Evolutionary conservation across 352 stramenopile genomes (phyloP).

Genomic region (Pythium chondricola): DNA sequence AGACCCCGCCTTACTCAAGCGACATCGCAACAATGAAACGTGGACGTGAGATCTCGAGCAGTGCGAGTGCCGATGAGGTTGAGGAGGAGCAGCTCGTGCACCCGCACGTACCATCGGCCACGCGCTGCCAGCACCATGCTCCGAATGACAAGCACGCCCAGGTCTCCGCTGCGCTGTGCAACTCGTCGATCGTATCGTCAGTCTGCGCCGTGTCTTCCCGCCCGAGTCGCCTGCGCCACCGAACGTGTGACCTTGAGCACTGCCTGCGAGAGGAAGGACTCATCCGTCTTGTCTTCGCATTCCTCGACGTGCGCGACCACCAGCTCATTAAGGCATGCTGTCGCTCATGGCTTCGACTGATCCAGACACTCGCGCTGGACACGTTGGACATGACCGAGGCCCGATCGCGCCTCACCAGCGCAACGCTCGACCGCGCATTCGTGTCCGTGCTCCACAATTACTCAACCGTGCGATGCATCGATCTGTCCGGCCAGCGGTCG

Average conservation of each 20-base stretch:
- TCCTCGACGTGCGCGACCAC: slow-evolving; percentile 72
- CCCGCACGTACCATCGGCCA: slow-evolving; percentile 7
- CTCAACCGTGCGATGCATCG: slow-evolving; percentile 41
- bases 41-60: slow-evolving; percentile 4
- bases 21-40: slow-evolving; percentile 10
- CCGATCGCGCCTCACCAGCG: slow-evolving; percentile 38
- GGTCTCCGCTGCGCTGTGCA: too few species aligned
- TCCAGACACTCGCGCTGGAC: slow-evolving; percentile 65
- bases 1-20: background rate
- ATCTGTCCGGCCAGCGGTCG: slow-evolving; percentile 67
- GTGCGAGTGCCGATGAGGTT: background rate
- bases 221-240: slow-evolving; percentile 9
- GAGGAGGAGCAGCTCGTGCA: slow-evolving; percentile 9
- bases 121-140: background rate
- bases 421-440: slow-evolving; percentile 52
- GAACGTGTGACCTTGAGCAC: slow-evolving; percentile 30
- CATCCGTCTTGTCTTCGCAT: slow-evolving; percentile 52
- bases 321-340: slow-evolving; percentile 50
- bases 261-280: slow-evolving; percentile 53
- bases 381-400: slow-evolving; percentile 49
- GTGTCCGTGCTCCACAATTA: slow-evolving; percentile 64
- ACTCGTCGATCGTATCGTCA: background rate
- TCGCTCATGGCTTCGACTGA: slow-evolving; percentile 51
- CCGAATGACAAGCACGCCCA: too few species aligned
- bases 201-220: slow-evolving; percentile 5